Conservation (phyloP, 2,329 filamentous ascomycete genomes). For the Diaporthe citri region DNA sequence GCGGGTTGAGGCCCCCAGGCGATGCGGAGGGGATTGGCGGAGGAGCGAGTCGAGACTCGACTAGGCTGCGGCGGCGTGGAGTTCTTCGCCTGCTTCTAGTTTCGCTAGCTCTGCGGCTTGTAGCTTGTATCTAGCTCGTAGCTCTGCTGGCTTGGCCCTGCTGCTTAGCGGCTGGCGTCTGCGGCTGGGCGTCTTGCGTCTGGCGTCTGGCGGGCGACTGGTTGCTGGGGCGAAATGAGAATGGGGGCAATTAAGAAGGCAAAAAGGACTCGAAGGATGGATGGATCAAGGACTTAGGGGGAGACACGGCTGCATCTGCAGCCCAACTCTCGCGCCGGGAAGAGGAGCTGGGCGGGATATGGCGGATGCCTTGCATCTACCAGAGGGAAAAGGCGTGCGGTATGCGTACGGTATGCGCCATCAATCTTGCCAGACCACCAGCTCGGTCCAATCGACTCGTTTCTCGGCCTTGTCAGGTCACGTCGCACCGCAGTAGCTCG, state of each 20-base stretch:
- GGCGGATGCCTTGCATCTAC: neutral
- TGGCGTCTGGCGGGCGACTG: constrained; percentile 5
- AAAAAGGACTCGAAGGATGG: constrained; percentile 23
- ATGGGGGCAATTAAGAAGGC: neutral
- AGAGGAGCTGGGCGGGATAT: neutral
- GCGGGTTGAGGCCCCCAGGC: constrained; percentile 9
- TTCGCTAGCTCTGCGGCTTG: neutral
- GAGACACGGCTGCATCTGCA: constrained; percentile 22
- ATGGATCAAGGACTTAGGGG: constrained; percentile 15
- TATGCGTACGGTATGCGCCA: neutral
- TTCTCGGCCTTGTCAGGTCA: constrained; percentile 15
- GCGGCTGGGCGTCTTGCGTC: constrained; percentile 9
- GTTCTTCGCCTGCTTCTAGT: constrained; percentile 22
- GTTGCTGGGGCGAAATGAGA: neutral
- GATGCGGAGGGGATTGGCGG: constrained; percentile 4
- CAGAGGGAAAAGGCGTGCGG: neutral
- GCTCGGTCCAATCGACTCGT: constrained; percentile 12
- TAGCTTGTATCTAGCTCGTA: neutral
- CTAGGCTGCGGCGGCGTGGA: constrained; percentile 23
- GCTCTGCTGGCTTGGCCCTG: neutral
- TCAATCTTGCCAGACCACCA: constrained; percentile 6
- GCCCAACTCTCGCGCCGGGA: neutral
- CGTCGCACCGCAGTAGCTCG: constrained; percentile 32
- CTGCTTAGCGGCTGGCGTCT: constrained; percentile 1
- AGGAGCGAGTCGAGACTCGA: constrained; percentile 28